A percentile compares a stretch with the other conserved stretches of the same genome.
Evolutionary conservation across 805 yeast species (phyloP).

Genomic region (Cyberlindnera xylosilytica): DNA sequence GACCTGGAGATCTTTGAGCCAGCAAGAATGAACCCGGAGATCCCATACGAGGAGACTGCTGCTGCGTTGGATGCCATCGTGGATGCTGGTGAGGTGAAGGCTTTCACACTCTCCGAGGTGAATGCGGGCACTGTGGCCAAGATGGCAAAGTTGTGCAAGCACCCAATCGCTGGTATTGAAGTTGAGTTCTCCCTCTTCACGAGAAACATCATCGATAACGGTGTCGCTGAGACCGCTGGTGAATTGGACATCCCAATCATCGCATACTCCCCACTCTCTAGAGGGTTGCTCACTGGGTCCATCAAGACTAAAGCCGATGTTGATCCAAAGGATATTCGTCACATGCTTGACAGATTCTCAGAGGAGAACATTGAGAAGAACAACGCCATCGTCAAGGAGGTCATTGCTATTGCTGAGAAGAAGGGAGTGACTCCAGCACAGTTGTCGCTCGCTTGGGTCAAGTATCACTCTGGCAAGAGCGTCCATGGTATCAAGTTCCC

Average conservation of each 20-base stretch:
- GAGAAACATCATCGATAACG: constrained; percentile 58
- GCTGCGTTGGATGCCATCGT: constrained; percentile 54
- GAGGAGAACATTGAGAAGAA: constrained; percentile 58
- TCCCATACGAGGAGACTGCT: constrained; percentile 58
- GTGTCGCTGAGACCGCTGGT: constrained; percentile 56
- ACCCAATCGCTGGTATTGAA: constrained; percentile 71
- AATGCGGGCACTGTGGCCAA: no score
- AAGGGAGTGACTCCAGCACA: constrained; percentile 57
- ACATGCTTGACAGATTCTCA: constrained; percentile 52
- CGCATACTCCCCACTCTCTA: constrained; percentile 81
- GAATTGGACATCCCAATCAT: constrained; percentile 62
- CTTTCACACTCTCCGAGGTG: no score
- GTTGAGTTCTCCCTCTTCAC: constrained; percentile 72
- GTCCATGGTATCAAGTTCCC: constrained; percentile 37
- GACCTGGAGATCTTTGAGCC: constrained; percentile 61
- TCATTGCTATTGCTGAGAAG: constrained; percentile 46
- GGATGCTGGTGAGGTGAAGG: constrained; percentile 62
- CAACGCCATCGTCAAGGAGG: constrained; percentile 47
- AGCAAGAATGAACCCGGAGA: constrained; percentile 62
- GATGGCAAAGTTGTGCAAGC: constrained; percentile 45
- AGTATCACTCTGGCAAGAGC: constrained; percentile 34
- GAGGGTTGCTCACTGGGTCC: constrained; percentile 60
- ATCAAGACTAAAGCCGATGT: constrained; percentile 44
- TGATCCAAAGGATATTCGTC: constrained; percentile 54
- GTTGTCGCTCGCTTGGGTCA: constrained; percentile 65